These are phyloP conservation scores for Trichoderma asperelloides DNA, from an alignment of 495 filamentous ascomycete species.

Conservation along the genomic window DNA sequence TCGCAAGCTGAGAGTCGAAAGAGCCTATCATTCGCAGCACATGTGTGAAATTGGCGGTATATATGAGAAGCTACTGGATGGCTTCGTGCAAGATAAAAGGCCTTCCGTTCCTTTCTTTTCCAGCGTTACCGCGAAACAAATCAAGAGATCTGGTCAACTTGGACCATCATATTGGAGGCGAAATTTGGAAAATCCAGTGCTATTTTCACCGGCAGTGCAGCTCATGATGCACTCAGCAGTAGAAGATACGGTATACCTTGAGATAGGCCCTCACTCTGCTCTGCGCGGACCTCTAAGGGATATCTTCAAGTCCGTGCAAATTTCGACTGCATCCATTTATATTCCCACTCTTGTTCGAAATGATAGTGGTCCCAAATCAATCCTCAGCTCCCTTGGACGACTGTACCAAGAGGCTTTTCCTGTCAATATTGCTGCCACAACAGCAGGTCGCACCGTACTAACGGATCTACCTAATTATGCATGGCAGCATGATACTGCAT, in stretches of 20 bases:
- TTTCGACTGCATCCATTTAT: neutral
- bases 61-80: conserved; percentile 18
- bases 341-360: neutral
- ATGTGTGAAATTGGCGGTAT: conserved; percentile 18
- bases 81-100: neutral
- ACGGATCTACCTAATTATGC: conserved; percentile 24
- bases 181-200: conserved; percentile 25
- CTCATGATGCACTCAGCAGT: conserved; percentile 12
- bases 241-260: conserved; percentile 24
- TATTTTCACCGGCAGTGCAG: conserved; percentile 25
- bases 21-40: conserved; percentile 40
- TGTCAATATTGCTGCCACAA: neutral
- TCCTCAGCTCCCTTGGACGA: neutral
- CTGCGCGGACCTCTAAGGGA: conserved; percentile 15
- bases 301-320: neutral
- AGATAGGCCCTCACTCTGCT: conserved; percentile 39
- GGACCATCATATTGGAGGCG: conserved; percentile 20
- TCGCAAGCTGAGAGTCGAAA: conserved; percentile 26
- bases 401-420: conserved; percentile 2
- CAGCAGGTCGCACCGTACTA: conserved; percentile 12
- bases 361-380: neutral
- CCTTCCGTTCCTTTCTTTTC: conserved; percentile 19
- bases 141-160: conserved; percentile 14
- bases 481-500: conserved; percentile 29
- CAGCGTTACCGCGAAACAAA: conserved; percentile 21